A percentile compares a stretch with the other conserved stretches of the same genome.
Evolutionary conservation across 1,284 basidiomycete genomes (phyloP).

Genomic region (Pyrrhoderma noxium): DNA sequence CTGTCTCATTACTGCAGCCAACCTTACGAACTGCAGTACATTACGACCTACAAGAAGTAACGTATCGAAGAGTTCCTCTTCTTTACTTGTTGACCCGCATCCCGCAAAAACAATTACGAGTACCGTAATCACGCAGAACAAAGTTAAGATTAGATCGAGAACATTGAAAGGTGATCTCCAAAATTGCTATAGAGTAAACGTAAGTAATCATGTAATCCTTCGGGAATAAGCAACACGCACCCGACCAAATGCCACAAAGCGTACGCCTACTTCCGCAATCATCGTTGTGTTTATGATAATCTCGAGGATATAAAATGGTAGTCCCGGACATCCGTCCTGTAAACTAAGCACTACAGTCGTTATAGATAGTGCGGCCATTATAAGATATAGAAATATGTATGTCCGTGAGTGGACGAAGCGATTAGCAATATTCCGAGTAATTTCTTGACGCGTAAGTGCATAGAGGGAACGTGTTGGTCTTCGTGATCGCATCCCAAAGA

Average conservation of each 20-base stretch:
- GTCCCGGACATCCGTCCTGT: constrained; percentile 67
- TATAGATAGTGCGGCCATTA: constrained; percentile 84
- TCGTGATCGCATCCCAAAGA: constrained; percentile 17
- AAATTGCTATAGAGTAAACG: constrained; percentile 75
- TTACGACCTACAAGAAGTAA: constrained; percentile 85
- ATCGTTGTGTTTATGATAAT: constrained; percentile 86
- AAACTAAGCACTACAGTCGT: constrained; percentile 87
- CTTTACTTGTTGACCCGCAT: constrained; percentile 69
- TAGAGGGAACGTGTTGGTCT: constrained; percentile 75
- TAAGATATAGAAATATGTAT: constrained; percentile 82
- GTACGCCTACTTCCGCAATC: constrained; percentile 86
- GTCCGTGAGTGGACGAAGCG: constrained; percentile 77
- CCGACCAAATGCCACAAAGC: constrained; percentile 84
- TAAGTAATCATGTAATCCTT: constrained; percentile 3
- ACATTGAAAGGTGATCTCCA: constrained; percentile 90
- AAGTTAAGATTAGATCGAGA: constrained; percentile 77
- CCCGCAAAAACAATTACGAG: constrained; percentile 78
- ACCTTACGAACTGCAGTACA: constrained; percentile 81
- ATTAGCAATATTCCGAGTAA: constrained; percentile 74
- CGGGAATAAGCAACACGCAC: constrained; percentile 39
- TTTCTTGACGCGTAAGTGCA: constrained; percentile 70
- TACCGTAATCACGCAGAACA: constrained; percentile 82
- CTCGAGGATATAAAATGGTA: constrained; percentile 86
- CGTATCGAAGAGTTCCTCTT: constrained; percentile 89
- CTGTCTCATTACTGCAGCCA: constrained; percentile 88